Evolutionary conservation across 192 early-diverging fungal species (phyloP).

Genomic region (Linnemannia hyalina): DNA sequence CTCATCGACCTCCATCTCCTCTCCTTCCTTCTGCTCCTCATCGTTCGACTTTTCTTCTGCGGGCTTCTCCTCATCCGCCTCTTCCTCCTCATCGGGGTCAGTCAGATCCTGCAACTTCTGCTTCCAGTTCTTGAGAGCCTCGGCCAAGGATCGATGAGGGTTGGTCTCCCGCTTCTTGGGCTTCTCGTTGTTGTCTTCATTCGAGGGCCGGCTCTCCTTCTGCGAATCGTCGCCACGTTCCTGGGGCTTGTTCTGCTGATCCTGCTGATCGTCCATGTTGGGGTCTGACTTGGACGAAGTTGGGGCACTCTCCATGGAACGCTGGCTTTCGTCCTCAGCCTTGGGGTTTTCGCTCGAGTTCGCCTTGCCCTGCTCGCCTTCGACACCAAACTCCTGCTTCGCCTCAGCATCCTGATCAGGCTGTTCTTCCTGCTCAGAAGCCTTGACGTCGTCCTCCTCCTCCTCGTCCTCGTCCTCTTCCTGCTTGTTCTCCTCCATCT

Average conservation of each 20-base stretch:
- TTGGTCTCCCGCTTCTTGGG: slow-evolving; percentile 73
- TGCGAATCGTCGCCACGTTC: slow-evolving; percentile 54
- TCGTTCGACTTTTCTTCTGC: slow-evolving; percentile 54
- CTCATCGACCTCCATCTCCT: slow-evolving; percentile 65
- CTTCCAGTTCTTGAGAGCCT: slow-evolving; percentile 95
- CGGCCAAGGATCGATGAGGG: slow-evolving; percentile 91
- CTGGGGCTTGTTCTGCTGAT: slow-evolving; percentile 56
- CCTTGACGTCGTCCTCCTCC: slow-evolving; percentile 62
- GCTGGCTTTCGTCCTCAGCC: slow-evolving; percentile 68
- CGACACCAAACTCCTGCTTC: slow-evolving; percentile 76
- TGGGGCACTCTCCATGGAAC: slow-evolving; percentile 53
- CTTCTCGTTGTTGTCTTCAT: slow-evolving; percentile 57
- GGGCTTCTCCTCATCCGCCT: slow-evolving; percentile 39
- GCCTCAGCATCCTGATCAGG: slow-evolving; percentile 62
- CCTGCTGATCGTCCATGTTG: slow-evolving; percentile 59
- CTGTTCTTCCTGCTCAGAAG: slow-evolving; percentile 60
- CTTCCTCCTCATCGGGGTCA: slow-evolving; percentile 72
- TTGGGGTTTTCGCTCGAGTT: slow-evolving; percentile 62
- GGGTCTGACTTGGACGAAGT: slow-evolving; percentile 51
- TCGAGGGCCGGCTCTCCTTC: slow-evolving; percentile 48
- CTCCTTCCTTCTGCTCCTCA: slow-evolving; percentile 66
- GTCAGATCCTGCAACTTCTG: slow-evolving; percentile 82
- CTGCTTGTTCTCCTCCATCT: slow-evolving; percentile 34
- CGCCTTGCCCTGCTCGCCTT: slow-evolving; percentile 72
- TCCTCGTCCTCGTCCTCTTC: slow-evolving; percentile 59